Evolutionary conservation across 179 eudicot species (phyloP).

Genomic region (Sideroxylon spinosum): DNA sequence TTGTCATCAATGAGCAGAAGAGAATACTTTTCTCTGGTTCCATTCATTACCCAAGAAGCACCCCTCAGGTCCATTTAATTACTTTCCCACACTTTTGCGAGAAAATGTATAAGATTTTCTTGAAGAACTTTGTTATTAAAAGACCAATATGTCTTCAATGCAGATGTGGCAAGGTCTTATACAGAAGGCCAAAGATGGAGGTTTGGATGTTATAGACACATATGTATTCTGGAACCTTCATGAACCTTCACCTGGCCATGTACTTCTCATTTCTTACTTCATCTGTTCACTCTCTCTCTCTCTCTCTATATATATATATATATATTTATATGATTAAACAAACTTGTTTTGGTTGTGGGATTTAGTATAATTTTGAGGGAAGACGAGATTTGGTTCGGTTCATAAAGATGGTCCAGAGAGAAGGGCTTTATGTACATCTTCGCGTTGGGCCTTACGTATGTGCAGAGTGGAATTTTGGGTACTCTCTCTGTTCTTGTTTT

Average conservation of each 20-base stretch:
- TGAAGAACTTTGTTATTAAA: not conserved
- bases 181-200: conserved; percentile 78
- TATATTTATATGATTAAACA: not conserved
- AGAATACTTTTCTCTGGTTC: conserved; percentile 43
- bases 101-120: conserved; percentile 13
- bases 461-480: conserved; percentile 84
- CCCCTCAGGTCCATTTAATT: conserved; percentile 38
- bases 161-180: conserved; percentile 95
- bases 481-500: not conserved
- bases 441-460: conserved; percentile 77
- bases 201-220: conserved; percentile 79
- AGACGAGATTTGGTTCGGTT: conserved; percentile 60
- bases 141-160: conserved; percentile 10
- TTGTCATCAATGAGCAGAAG: conserved; percentile 38
- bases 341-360: not conserved
- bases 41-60: conserved; percentile 45
- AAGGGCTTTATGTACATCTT: conserved; percentile 61
- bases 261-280: conserved; percentile 14
- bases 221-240: conserved; percentile 93
- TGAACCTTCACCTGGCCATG: conserved; percentile 80
- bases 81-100: conserved; percentile 6
- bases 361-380: conserved; percentile 62
- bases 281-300: not conserved
- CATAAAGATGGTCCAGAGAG: conserved; percentile 52
- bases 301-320: not conserved